A percentile compares a stretch with the other conserved stretches of the same genome.
Evolutionary conservation across 257 asterid genomes (phyloP).

Genomic region (Solanum piurae): DNA sequence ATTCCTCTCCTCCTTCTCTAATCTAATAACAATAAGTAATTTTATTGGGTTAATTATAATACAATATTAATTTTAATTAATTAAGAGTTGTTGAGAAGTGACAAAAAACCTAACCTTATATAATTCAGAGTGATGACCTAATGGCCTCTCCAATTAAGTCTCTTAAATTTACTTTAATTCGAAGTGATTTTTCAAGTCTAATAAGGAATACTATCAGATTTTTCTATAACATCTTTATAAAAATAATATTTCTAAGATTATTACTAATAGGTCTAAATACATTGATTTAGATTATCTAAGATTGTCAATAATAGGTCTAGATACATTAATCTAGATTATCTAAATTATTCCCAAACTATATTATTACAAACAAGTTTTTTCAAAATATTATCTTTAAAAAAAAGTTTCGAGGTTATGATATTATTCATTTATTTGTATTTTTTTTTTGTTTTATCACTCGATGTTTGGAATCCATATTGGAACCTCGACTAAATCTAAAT

Average conservation of each 20-base stretch:
- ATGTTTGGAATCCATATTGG: rapidly evolving
- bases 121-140: background rate
- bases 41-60: background rate
- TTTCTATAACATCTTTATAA: no score
- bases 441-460: no score
- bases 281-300: background rate
- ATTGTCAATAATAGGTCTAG: background rate
- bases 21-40: background rate
- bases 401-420: background rate
- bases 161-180: background rate
- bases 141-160: background rate
- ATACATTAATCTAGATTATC: background rate
- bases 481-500: no score
- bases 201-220: background rate
- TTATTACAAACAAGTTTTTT: background rate
- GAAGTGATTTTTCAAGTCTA: background rate
- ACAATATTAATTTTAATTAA: background rate
- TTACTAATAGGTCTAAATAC: background rate
- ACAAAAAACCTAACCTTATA: background rate
- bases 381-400: background rate
- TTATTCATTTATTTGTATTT: no score
- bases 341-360: background rate
- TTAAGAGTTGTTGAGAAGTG: background rate
- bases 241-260: background rate
- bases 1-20: background rate